A percentile compares a stretch with the other conserved stretches of the same genome.
phyloP scores from a whole-genome alignment of 768 basidiomycete species.

The Porphyrellus cyaneotinctus region DNA sequence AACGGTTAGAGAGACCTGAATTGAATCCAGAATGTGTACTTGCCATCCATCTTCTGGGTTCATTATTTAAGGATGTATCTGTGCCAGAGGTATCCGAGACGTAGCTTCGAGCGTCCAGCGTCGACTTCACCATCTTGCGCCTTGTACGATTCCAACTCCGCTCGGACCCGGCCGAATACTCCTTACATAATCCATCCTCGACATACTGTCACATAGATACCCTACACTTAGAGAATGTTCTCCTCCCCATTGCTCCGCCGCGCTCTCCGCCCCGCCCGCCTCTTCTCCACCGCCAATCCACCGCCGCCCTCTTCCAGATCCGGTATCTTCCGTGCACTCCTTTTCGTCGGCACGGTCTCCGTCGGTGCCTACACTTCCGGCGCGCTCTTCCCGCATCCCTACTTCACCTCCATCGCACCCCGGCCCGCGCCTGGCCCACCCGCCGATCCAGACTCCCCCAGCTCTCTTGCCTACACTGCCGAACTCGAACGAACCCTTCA shows the following conservation, averaged over 20 bases:
- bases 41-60: slow-evolving; percentile 47
- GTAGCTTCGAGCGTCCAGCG: slow-evolving; percentile 14
- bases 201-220: too few relatives aligned
- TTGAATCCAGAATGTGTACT: slow-evolving; percentile 40
- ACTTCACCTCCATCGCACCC: slow-evolving; percentile 69
- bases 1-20: slow-evolving; percentile 7
- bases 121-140: slow-evolving; percentile 50
- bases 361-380: slow-evolving; percentile 46
- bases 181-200: slow-evolving; percentile 8
- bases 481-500: slow-evolving; percentile 68
- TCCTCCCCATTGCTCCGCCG: slow-evolving; percentile 10
- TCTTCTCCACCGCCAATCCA: slow-evolving; percentile 15
- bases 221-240: too few relatives aligned
- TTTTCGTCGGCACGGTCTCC: slow-evolving; percentile 22
- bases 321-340: slow-evolving; percentile 12
- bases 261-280: slow-evolving; percentile 5
- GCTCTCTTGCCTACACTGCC: slow-evolving; percentile 53
- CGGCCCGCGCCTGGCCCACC: slow-evolving; percentile 72
- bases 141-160: slow-evolving; percentile 22
- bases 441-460: slow-evolving; percentile 45
- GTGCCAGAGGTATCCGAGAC: slow-evolving; percentile 38
- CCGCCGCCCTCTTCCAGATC: neutral
- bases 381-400: slow-evolving; percentile 64
- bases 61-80: slow-evolving; percentile 34
- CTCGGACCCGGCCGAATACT: slow-evolving; percentile 20